Evolutionary conservation across 2,329 filamentous ascomycete genomes (phyloP).

Genomic region (Pleoardoris graminearum): DNA sequence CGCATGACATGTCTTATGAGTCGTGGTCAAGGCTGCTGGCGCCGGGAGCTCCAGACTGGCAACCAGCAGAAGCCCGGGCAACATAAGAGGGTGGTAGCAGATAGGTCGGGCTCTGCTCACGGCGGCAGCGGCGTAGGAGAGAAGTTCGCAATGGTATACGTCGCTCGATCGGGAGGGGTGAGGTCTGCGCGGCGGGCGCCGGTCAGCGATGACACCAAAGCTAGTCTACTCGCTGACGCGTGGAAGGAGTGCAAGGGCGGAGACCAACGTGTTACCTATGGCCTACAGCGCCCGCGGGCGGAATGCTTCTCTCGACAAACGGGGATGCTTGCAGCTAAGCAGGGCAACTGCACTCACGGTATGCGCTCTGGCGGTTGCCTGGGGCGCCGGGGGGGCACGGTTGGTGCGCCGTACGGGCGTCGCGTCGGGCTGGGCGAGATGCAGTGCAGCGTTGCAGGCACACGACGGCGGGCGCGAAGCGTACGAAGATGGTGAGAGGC

Average conservation of each 20-base stretch:
- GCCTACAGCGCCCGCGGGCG: slow-evolving; percentile 3
- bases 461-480: slow-evolving; percentile 1
- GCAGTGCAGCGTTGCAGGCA: slow-evolving; percentile 5
- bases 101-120: not conserved
- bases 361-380: not conserved
- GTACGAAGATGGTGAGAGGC: not conserved
- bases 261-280: slow-evolving; percentile 11
- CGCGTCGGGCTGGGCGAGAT: slow-evolving; percentile 6
- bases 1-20: slow-evolving; percentile 45
- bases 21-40: slow-evolving; percentile 15
- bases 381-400: not conserved
- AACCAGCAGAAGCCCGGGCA: slow-evolving; percentile 38
- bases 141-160: not conserved
- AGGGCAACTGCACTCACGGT: not conserved
- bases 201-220: slow-evolving; percentile 1
- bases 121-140: not conserved
- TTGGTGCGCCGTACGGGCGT: not conserved
- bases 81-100: slow-evolving; percentile 2
- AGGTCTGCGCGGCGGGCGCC: slow-evolving; percentile 7
- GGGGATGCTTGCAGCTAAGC: slow-evolving; percentile 3
- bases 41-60: slow-evolving; percentile 22
- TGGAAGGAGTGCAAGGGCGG: slow-evolving; percentile 11
- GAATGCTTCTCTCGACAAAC: slow-evolving; percentile 3
- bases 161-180: not conserved
- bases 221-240: not conserved